Conservation (phyloP, 805 yeast genomes). For the Cyberlindnera suaveolens region DNA sequence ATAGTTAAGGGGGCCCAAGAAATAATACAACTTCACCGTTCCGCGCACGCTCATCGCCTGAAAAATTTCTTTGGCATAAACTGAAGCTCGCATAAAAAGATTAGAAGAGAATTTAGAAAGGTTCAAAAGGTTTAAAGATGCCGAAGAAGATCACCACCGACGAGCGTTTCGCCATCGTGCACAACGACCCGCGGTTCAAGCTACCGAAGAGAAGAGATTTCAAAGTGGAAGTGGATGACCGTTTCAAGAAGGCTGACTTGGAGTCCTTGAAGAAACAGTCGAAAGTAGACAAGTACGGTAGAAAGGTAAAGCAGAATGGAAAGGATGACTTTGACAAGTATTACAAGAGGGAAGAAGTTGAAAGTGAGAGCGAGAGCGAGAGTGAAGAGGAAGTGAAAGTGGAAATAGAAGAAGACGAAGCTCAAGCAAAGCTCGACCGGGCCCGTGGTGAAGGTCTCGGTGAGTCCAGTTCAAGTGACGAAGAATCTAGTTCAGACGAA, state of each 20-base stretch:
- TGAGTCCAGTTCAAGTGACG: slow-evolving; percentile 34
- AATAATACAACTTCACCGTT: no score
- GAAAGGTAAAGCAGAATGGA: slow-evolving; percentile 48
- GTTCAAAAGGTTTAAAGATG: neutral
- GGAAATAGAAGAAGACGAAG: slow-evolving; percentile 18
- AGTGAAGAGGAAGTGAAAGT: slow-evolving; percentile 10
- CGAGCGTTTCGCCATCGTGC: slow-evolving; percentile 71
- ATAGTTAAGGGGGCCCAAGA: no score
- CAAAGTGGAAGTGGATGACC: slow-evolving; percentile 75
- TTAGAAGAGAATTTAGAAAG: no score
- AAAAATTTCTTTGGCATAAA: neutral
- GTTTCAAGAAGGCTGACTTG: slow-evolving; percentile 63
- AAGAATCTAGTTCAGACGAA: slow-evolving; percentile 23
- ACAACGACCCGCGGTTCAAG: slow-evolving; percentile 83
- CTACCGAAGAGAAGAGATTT: slow-evolving; percentile 62
- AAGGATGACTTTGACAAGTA: slow-evolving; percentile 26
- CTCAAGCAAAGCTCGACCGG: slow-evolving; percentile 34
- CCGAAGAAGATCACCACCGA: slow-evolving; percentile 41
- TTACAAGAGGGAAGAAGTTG: neutral
- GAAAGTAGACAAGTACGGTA: slow-evolving; percentile 82
- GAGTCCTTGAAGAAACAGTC: slow-evolving; percentile 52
- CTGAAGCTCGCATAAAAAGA: neutral
- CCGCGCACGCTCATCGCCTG: neutral
- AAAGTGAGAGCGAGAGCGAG: neutral
- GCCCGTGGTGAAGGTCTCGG: slow-evolving; percentile 64